Evolutionary conservation across 1,284 basidiomycete species (phyloP).

Genomic region (Phenoliferia sp.): DNA sequence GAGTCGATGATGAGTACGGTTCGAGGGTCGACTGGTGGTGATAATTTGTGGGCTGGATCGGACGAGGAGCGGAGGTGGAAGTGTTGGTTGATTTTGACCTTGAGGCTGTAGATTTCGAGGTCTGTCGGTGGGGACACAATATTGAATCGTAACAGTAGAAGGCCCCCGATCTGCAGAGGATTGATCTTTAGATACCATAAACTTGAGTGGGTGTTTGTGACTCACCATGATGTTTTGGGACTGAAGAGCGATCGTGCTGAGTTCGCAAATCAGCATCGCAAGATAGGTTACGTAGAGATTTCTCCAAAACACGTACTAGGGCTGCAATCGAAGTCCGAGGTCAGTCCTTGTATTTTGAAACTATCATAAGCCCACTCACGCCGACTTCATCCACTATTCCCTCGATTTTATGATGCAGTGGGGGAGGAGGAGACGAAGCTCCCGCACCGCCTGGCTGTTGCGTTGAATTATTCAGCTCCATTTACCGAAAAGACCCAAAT

Average conservation of each 20-base stretch:
- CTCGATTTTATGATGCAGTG: slow-evolving; percentile 29
- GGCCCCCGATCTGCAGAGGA: slow-evolving; percentile 18
- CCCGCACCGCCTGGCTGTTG: slow-evolving; percentile 22
- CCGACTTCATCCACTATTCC: slow-evolving; percentile 26
- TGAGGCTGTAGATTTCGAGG: slow-evolving; percentile 29
- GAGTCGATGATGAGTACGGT: slow-evolving; percentile 29
- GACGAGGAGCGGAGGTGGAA: slow-evolving; percentile 22
- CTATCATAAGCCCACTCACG: too few species aligned
- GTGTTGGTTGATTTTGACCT: slow-evolving; percentile 29
- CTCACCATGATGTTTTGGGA: slow-evolving; percentile 25
- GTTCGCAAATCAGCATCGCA: background rate
- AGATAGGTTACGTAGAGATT: too few species aligned
- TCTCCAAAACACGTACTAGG: background rate
- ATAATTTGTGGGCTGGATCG: slow-evolving; percentile 8
- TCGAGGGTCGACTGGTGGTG: slow-evolving; percentile 11
- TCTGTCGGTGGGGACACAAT: slow-evolving; percentile 26
- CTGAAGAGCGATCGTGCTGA: slow-evolving; percentile 22
- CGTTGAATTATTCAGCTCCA: background rate
- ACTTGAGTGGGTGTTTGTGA: too few species aligned
- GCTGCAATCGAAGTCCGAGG: too few species aligned
- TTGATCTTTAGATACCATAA: too few species aligned
- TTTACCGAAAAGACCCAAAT: background rate
- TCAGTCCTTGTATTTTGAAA: too few species aligned
- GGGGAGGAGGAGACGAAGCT: slow-evolving; percentile 23
- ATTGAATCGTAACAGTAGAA: slow-evolving; percentile 29